These are phyloP conservation scores for Phylloporus rhodoxanthus DNA, from an alignment of 768 basidiomycete species.

Conservation along the genomic window DNA sequence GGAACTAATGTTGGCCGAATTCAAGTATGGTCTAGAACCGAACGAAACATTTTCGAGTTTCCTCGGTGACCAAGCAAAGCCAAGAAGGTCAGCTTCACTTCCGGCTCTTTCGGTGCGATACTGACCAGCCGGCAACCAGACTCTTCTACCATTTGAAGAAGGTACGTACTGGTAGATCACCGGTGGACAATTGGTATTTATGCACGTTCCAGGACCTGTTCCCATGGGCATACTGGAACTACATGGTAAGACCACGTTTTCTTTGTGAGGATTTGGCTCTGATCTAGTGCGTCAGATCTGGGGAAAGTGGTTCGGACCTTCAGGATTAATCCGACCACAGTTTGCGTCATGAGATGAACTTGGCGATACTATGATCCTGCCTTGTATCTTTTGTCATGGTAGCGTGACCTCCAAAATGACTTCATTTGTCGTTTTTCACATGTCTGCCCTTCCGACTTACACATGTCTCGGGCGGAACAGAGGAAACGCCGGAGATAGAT, in stretches of 20 bases:
- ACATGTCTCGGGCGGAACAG: conserved; percentile 14
- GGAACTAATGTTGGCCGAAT: conserved; percentile 83
- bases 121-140: conserved; percentile 3
- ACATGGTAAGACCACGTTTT: conserved; percentile 42
- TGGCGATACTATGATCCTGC: neutral
- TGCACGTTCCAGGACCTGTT: conserved; percentile 25
- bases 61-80: conserved; percentile 71
- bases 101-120: neutral
- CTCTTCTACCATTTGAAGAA: conserved; percentile 87
- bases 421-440: conserved; percentile 7
- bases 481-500: neutral
- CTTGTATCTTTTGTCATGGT: neutral
- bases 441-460: neutral
- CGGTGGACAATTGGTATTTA: neutral
- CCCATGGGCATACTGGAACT: conserved; percentile 64
- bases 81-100: conserved; percentile 50
- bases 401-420: neutral
- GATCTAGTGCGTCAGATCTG: conserved; percentile 7
- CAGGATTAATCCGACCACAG: conserved; percentile 9
- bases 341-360: conserved; percentile 21
- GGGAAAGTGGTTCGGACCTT: conserved; percentile 6
- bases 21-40: conserved; percentile 86
- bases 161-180: neutral
- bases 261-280: neutral
- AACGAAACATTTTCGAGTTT: conserved; percentile 74